Evolutionary conservation across 1,284 basidiomycete genomes (phyloP).

Genomic region (Sanghuangporus baumii): DNA sequence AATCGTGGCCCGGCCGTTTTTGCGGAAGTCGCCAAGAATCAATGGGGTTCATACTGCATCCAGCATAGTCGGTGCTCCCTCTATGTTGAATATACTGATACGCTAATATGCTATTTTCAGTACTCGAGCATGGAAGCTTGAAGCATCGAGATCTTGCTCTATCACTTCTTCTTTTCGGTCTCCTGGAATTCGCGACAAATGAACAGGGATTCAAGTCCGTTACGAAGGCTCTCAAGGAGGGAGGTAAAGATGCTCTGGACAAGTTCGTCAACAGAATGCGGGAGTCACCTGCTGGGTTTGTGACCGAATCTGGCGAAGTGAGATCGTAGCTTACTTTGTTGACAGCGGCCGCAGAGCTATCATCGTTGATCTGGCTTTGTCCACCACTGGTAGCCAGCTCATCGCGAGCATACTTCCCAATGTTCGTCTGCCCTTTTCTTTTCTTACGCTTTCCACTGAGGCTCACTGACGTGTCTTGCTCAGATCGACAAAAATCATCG

Average conservation of each 20-base stretch:
- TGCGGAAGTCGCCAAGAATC: constrained; percentile 73
- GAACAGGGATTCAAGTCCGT: constrained; percentile 81
- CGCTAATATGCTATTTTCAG: constrained; percentile 32
- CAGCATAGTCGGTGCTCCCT: constrained; percentile 59
- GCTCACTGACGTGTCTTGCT: not conserved
- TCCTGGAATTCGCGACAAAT: constrained; percentile 70
- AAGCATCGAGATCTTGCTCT: constrained; percentile 67
- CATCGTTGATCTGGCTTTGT: constrained; percentile 76
- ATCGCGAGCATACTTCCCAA: constrained; percentile 73
- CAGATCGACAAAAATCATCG: constrained; percentile 80
- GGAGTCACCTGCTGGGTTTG: constrained; percentile 71
- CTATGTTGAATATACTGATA: not conserved
- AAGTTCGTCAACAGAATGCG: constrained; percentile 73
- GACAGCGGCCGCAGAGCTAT: constrained; percentile 67
- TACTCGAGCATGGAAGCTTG: constrained; percentile 73
- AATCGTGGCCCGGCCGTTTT: constrained; percentile 64
- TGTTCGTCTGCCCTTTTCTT: constrained; percentile 32
- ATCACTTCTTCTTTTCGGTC: constrained; percentile 61
- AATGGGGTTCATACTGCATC: constrained; percentile 81
- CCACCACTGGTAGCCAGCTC: constrained; percentile 76
- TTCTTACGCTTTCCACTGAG: not conserved
- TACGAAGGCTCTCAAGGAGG: constrained; percentile 78
- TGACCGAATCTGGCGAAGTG: not conserved
- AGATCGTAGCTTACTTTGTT: constrained; percentile 9
- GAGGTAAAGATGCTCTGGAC: constrained; percentile 65